phyloP scores from a whole-genome alignment of 768 basidiomycete species.

The Crepidotus variabilis region DNA sequence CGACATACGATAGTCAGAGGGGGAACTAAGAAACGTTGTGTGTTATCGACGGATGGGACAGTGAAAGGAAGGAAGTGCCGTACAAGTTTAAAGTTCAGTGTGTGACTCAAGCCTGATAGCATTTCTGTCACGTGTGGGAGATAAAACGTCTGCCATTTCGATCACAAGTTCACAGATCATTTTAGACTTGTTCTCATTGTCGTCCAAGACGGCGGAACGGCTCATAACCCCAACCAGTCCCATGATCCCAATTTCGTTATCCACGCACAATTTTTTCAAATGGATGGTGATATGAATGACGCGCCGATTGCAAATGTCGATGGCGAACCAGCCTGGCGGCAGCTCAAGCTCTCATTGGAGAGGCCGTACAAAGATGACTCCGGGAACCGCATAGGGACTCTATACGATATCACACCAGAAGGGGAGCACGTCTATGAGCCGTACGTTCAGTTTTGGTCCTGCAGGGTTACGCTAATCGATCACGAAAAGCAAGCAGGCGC shows the following conservation, averaged over 20 bases:
- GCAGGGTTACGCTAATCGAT: slow-evolving; percentile 9
- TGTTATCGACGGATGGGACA: slow-evolving; percentile 1
- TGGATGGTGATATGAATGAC: not conserved
- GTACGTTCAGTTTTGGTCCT: slow-evolving; percentile 37
- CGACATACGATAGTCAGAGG: slow-evolving; percentile 14
- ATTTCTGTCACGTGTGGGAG: not conserved
- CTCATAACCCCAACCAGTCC: not conserved
- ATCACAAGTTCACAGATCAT: not conserved
- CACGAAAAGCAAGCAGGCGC: slow-evolving; percentile 45
- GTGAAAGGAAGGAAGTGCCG: not conserved
- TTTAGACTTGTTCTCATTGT: not conserved
- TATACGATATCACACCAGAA: slow-evolving; percentile 68
- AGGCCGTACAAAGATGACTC: slow-evolving; percentile 78
- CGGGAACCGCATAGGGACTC: slow-evolving; percentile 54
- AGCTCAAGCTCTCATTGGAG: slow-evolving; percentile 67
- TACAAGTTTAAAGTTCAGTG: not conserved
- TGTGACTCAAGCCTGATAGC: not conserved
- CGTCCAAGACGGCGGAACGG: not conserved
- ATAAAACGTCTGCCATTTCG: not conserved
- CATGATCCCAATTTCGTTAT: not conserved
- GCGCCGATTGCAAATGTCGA: not conserved
- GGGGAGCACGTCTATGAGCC: slow-evolving; percentile 70
- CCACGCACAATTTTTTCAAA: not conserved
- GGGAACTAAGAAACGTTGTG: not conserved
- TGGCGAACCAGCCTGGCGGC: slow-evolving; percentile 47